phyloP scores from a whole-genome alignment of 371 early-diverging fungal genomes.

The Apophysomyces variabilis region DNA sequence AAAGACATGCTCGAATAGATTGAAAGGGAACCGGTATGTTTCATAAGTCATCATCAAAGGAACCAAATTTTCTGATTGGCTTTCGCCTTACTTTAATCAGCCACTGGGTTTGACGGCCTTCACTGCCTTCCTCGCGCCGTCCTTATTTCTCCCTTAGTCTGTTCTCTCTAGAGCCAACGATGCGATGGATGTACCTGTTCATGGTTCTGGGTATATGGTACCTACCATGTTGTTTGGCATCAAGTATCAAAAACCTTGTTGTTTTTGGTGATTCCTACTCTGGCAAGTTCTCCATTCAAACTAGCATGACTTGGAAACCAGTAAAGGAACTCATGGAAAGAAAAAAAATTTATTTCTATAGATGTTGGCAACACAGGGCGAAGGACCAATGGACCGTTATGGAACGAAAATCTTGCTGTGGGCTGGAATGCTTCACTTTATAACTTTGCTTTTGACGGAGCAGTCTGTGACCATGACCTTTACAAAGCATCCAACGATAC shows the following conservation, averaged over 20 bases:
- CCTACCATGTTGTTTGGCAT: not conserved
- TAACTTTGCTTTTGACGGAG: constrained; percentile 51
- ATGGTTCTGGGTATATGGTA: not conserved
- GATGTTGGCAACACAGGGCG: constrained; percentile 44
- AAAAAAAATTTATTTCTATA: constrained; percentile 3
- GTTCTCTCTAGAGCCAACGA: not conserved
- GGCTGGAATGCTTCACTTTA: constrained; percentile 49
- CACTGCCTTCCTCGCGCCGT: not conserved
- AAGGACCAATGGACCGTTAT: constrained; percentile 52
- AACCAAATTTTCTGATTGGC: no score
- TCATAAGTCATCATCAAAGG: no score
- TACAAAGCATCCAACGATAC: constrained; percentile 17
- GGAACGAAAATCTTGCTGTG: constrained; percentile 48
- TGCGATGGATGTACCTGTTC: not conserved
- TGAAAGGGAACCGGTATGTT: no score
- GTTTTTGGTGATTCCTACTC: constrained; percentile 58
- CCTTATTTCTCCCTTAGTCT: not conserved
- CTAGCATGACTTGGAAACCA: no score
- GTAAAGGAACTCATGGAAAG: constrained; percentile 1
- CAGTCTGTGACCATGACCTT: constrained; percentile 37
- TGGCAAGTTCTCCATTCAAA: constrained; percentile 6
- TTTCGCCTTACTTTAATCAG: no score
- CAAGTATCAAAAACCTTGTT: constrained; percentile 36
- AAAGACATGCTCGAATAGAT: no score
- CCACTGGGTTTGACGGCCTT: not conserved